Conservation (phyloP, 208 protist species). For the Crithidia expoeki region DNA sequence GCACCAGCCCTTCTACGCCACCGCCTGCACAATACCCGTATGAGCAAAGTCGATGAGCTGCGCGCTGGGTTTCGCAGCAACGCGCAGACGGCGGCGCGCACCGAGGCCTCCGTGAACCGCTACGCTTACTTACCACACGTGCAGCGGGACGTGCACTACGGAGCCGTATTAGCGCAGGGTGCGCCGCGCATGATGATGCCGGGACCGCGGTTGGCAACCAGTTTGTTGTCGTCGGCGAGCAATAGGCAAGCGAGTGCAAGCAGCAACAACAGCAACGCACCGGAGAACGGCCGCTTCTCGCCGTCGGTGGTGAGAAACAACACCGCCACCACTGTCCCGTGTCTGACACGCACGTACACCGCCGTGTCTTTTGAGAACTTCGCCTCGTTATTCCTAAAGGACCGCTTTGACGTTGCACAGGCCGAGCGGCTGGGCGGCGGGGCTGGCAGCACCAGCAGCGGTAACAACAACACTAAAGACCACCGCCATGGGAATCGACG, state of each 20-base stretch:
- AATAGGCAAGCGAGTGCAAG: neutral
- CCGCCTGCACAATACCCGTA: constrained; percentile 42
- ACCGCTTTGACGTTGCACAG: constrained; percentile 42
- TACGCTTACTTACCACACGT: constrained; percentile 42
- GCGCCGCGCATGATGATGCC: constrained; percentile 48
- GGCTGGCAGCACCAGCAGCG: neutral
- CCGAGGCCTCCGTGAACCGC: constrained; percentile 36
- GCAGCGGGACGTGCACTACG: constrained; percentile 54
- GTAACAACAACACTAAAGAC: constrained; percentile 6
- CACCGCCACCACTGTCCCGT: neutral
- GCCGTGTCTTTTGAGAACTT: constrained; percentile 55
- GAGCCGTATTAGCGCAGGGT: constrained; percentile 46
- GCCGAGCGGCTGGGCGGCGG: constrained; percentile 18
- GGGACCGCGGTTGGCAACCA: constrained; percentile 39
- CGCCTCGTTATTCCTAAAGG: constrained; percentile 71
- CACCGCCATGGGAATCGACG: constrained; percentile 26
- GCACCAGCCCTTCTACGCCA: constrained; percentile 47
- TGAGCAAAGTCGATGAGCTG: constrained; percentile 39
- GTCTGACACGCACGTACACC: constrained; percentile 22
- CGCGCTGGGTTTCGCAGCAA: constrained; percentile 28
- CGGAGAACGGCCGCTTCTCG: constrained; percentile 5
- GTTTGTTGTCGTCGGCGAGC: neutral
- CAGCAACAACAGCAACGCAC: constrained; percentile 6
- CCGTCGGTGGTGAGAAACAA: constrained; percentile 2
- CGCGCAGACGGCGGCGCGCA: constrained; percentile 24